Evolutionary conservation across 345 rosid species (phyloP).

Genomic region (Rhodomyrtus tomentosa): DNA sequence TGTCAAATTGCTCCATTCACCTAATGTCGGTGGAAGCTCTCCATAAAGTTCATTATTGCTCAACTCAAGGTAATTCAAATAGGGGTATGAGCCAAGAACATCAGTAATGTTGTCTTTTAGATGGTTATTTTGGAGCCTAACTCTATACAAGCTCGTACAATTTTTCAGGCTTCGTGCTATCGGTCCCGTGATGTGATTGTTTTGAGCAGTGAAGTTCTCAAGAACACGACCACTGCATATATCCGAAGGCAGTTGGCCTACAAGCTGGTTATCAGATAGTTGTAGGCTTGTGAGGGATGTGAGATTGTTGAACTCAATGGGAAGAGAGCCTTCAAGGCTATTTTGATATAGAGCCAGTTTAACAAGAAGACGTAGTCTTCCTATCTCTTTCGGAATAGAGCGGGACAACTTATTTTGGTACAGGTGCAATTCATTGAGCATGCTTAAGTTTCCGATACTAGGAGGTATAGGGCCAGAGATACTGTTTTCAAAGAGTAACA

Average conservation of each 20-base stretch:
- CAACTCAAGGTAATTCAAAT: not conserved
- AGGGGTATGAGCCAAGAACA: not conserved
- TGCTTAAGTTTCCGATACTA: not conserved
- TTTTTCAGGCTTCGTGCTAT: conserved; percentile 1
- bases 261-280: not conserved
- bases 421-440: accelerated
- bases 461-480: not conserved
- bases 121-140: not conserved
- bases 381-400: not conserved
- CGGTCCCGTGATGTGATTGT: not conserved
- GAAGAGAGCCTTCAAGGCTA: not conserved
- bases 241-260: not conserved
- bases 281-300: not conserved
- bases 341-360: accelerated
- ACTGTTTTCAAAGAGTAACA: not conserved
- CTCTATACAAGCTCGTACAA: conserved; percentile 1
- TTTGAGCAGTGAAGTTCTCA: too few relatives aligned
- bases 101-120: not conserved
- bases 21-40: not conserved
- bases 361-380: not conserved
- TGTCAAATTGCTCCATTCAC: not conserved
- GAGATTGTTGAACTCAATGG: not conserved
- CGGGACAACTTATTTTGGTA: not conserved
- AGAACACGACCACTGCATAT: not conserved
- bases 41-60: not conserved